Evolutionary conservation across 352 stramenopile species (phyloP).

Genomic region (Phytopythium montanum): DNA sequence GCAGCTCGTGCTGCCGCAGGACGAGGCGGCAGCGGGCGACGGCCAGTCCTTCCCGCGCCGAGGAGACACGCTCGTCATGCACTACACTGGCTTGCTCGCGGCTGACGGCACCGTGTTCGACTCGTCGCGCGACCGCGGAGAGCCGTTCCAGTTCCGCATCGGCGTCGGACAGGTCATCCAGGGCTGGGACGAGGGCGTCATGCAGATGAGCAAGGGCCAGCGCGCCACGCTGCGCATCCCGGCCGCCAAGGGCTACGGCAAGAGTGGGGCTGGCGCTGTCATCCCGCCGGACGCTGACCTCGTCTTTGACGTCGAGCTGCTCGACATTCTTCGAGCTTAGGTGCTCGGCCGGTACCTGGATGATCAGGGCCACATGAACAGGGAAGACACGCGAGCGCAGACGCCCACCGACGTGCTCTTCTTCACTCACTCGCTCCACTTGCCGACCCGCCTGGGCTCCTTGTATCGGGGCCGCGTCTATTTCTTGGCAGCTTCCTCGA

Average conservation of each 20-base stretch:
- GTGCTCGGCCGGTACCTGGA: too few relatives aligned
- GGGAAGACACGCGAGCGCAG: not conserved
- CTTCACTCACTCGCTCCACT: not conserved
- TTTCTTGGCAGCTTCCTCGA: conserved; percentile 44
- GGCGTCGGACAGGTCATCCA: conserved; percentile 90
- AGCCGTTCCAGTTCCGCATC: conserved; percentile 82
- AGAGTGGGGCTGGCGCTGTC: conserved; percentile 66
- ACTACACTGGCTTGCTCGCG: conserved; percentile 79
- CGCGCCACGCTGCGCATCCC: conserved; percentile 91
- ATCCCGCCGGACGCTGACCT: conserved; percentile 93
- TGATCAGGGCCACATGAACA: not conserved
- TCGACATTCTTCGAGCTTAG: conserved; percentile 59
- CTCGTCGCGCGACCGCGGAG: conserved; percentile 63
- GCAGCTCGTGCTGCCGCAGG: conserved; percentile 57
- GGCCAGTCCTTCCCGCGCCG: conserved; percentile 55
- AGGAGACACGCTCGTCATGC: conserved; percentile 80
- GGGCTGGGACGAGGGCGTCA: conserved; percentile 94
- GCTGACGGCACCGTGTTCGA: conserved; percentile 68
- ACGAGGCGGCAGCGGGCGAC: conserved; percentile 64
- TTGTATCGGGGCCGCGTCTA: not conserved
- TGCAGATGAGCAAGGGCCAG: conserved; percentile 95
- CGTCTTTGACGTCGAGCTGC: conserved; percentile 92
- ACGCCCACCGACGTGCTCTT: not conserved
- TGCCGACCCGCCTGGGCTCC: not conserved
- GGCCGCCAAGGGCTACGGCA: conserved; percentile 90